Conservation (phyloP, 306 rosid genomes). For the Coriaria nepalensis region DNA sequence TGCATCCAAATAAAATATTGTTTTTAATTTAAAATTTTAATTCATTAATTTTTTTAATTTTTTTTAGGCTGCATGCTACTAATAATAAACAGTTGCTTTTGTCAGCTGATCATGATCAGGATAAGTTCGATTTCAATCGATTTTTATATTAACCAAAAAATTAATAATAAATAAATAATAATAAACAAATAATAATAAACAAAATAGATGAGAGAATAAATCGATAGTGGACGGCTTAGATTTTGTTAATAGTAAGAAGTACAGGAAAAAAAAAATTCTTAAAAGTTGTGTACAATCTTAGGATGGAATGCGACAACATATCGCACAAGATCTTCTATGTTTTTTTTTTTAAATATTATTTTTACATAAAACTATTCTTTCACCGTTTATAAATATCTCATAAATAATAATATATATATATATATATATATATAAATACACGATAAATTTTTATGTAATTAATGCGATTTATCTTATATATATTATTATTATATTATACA, state of each 20-base stretch:
- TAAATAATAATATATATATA: too few relatives aligned
- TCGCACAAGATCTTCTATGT: conserved; percentile 57
- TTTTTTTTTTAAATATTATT: conserved; percentile 32
- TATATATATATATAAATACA: too few relatives aligned
- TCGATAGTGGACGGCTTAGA: conserved; percentile 30
- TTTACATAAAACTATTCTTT: conserved; percentile 4
- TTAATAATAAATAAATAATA: background rate
- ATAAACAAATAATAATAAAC: background rate
- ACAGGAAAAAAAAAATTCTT: conserved; percentile 11
- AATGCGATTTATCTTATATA: too few relatives aligned
- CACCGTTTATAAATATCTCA: conserved; percentile 10
- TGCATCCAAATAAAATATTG: conserved; percentile 17
- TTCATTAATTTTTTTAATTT: too few relatives aligned
- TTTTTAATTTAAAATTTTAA: background rate
- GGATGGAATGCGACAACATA: conserved; percentile 34
- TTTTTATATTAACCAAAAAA: background rate
- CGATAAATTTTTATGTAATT: too few relatives aligned
- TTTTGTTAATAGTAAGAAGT: conserved; percentile 14
- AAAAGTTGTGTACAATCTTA: conserved; percentile 24
- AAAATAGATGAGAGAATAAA: conserved; percentile 27
- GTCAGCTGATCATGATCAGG: too few relatives aligned
- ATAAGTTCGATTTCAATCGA: conserved; percentile 17
- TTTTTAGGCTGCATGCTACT: too few relatives aligned
- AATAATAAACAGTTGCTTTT: conserved; percentile 12
- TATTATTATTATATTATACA: too few relatives aligned